Evolutionary conservation across 2,329 filamentous ascomycete genomes (phyloP), one percentile per base, ranked within the genome.

Genomic region (Emergomyces africanus): DNA sequence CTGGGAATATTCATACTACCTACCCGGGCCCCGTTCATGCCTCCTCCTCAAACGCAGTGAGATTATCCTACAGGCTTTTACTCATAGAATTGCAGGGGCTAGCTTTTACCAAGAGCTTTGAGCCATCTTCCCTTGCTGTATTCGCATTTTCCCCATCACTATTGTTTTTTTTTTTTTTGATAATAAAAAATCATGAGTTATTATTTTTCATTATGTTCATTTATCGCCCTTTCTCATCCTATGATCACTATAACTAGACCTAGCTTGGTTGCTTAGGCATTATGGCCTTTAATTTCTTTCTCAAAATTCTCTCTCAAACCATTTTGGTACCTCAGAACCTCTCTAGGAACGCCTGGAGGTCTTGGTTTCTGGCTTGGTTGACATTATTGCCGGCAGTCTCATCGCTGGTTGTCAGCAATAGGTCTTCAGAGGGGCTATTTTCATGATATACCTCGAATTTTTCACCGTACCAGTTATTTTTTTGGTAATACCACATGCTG

Each of bases 371-470:
- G n/a, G n/a, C n/a, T n/a, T n/a, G n/a, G n/a, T n/a, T 61, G 60
- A 60, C 2, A 42, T 68, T 33, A 64, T 71, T 37, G 65, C 67
- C 10, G 58, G 61, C 23, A 64, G 60, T 44, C 62, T 71, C 20
- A 63, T n/a, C 35, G 10, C 57, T 69, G 14, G 68, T 67, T 28
- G 60, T 59, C 10, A 63, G 56, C 41, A 59, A 57, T 60, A 14
- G 68, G 68, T 6, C 58, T 71, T 23, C 68, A 68, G 0, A 59
- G 70, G 9, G 67, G 67, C 15, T 68, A 67, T n/a, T 50, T 48
- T 70, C 12, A 64, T 64, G 9, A 63, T 64, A 25, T 67, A 69
- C 28, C 63, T 60, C 30, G 64, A 70, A 49, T 70, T 69, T 49
- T 57, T 61, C 10, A 63, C 69, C 28, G 18, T 68, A 20, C 54